Percentiles rank a stretch among this genome's conserved stretches.
Evolutionary conservation across 257 asterid genomes (phyloP).

Genomic region (Henckelia pumila): DNA sequence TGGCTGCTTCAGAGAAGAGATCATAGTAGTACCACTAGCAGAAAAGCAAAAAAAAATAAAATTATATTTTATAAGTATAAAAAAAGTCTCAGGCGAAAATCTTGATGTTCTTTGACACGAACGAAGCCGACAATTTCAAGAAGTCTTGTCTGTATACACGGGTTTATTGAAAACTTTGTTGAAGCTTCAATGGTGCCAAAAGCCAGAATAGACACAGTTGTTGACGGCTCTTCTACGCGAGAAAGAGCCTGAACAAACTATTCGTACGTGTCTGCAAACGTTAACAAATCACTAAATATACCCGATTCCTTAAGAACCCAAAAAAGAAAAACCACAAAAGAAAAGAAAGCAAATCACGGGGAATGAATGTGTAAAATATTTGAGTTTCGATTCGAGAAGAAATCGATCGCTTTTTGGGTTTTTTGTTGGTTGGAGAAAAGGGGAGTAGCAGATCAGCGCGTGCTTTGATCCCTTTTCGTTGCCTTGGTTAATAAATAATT

Average conservation of each 20-base stretch:
- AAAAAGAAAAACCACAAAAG: no score
- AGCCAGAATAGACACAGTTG: neutral
- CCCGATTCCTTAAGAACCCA: neutral
- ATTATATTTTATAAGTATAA: neutral
- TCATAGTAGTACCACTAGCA: slow-evolving; percentile 35
- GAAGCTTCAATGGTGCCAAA: neutral
- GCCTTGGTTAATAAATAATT: no score
- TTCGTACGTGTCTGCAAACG: neutral
- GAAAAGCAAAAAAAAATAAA: neutral
- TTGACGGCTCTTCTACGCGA: neutral
- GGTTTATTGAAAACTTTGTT: no score
- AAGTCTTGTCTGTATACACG: no score
- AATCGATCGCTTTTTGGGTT: neutral
- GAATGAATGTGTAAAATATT: neutral
- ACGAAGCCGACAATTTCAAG: neutral
- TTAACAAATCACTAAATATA: no score
- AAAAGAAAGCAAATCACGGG: neutral
- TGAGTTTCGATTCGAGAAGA: neutral
- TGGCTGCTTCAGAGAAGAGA: slow-evolving; percentile 61
- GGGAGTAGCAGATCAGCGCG: neutral
- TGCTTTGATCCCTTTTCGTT: neutral
- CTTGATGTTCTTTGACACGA: neutral
- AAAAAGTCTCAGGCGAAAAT: slow-evolving; percentile 3
- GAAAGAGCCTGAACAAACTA: neutral
- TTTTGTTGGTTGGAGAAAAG: no score